Conservation (phyloP, 2,329 filamentous ascomycete genomes). For the Volutella citrinella region DNA sequence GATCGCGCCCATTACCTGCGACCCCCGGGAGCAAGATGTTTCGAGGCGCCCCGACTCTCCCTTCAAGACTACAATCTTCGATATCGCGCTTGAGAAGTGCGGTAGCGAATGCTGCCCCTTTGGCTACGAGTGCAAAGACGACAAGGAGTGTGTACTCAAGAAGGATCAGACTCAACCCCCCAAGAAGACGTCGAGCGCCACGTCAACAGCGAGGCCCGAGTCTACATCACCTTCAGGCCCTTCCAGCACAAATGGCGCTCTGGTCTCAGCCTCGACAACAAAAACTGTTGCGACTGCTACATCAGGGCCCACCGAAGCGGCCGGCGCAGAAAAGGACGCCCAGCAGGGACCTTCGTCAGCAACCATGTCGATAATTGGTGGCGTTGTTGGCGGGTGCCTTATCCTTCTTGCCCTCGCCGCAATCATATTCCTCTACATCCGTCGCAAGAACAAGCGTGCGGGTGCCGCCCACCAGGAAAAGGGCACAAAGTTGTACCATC, state of each 20-base stretch:
- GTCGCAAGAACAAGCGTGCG: constrained; percentile 26
- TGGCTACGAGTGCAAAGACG: constrained; percentile 61
- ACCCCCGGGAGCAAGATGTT: constrained; percentile 59
- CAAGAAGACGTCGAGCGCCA: constrained; percentile 23
- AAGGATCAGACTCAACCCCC: constrained; percentile 46
- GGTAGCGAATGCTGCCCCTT: constrained; percentile 66
- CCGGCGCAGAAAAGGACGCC: constrained; percentile 6
- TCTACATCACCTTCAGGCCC: too few relatives aligned
- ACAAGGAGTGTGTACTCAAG: constrained; percentile 49
- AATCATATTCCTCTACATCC: constrained; percentile 38
- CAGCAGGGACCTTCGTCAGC: constrained; percentile 20
- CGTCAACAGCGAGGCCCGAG: constrained; percentile 18
- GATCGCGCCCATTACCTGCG: constrained; percentile 64
- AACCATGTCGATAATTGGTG: constrained; percentile 43
- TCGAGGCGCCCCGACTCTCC: constrained; percentile 52
- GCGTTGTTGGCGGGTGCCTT: constrained; percentile 45
- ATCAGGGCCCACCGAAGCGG: constrained; percentile 14
- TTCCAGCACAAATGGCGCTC: too few relatives aligned
- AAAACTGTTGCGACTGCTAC: too few relatives aligned
- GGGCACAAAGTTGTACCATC: constrained; percentile 14
- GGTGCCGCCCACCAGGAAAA: constrained; percentile 15
- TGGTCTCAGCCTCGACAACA: too few relatives aligned
- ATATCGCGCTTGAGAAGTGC: constrained; percentile 54
- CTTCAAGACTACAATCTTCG: constrained; percentile 65
- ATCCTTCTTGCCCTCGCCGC: constrained; percentile 38